Percentiles rank a stretch among this genome's conserved stretches.
These are phyloP conservation scores for Pseudogymnoascus sp. DNA, from an alignment of 2,329 filamentous ascomycete genomes.

Conservation along the genomic window DNA sequence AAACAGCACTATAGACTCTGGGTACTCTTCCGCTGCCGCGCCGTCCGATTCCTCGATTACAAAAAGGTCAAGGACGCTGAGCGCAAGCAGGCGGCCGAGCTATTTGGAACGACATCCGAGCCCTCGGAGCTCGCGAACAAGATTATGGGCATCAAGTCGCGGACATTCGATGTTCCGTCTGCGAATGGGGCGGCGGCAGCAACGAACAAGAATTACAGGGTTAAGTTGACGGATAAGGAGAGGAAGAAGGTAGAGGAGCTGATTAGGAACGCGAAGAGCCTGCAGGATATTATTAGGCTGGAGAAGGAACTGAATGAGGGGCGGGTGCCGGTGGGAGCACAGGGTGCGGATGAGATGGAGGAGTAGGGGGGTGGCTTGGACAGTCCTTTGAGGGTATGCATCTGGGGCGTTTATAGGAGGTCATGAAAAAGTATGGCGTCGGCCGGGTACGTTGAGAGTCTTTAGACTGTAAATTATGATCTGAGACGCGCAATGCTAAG, in stretches of 20 bases:
- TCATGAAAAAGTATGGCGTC: constrained; percentile 8
- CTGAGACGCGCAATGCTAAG: constrained; percentile 3
- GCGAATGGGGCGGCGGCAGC: constrained; percentile 37
- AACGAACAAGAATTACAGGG: constrained; percentile 58
- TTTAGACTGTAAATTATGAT: constrained; percentile 7
- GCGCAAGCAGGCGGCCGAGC: constrained; percentile 62
- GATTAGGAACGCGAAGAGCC: constrained; percentile 78
- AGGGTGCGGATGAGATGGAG: constrained; percentile 51
- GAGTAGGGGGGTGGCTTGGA: constrained; percentile 33
- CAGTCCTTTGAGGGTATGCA: not conserved
- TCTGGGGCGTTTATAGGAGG: constrained; percentile 2
- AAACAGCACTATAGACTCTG: constrained; percentile 81
- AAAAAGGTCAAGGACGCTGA: constrained; percentile 84
- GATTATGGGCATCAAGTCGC: constrained; percentile 79
- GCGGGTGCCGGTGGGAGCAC: constrained; percentile 63
- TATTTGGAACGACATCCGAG: constrained; percentile 73
- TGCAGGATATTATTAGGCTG: constrained; percentile 81
- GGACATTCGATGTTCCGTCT: constrained; percentile 54
- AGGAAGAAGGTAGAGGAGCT: constrained; percentile 75
- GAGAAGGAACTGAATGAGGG: constrained; percentile 93
- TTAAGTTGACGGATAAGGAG: constrained; percentile 83
- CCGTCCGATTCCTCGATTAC: constrained; percentile 85
- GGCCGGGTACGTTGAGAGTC: not conserved
- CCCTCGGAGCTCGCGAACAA: constrained; percentile 74
- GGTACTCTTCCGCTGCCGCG: constrained; percentile 79